Base-by-base conservation (phyloP, 2,329 filamentous ascomycete genomes). In the Sporothrix phasma region DNA sequence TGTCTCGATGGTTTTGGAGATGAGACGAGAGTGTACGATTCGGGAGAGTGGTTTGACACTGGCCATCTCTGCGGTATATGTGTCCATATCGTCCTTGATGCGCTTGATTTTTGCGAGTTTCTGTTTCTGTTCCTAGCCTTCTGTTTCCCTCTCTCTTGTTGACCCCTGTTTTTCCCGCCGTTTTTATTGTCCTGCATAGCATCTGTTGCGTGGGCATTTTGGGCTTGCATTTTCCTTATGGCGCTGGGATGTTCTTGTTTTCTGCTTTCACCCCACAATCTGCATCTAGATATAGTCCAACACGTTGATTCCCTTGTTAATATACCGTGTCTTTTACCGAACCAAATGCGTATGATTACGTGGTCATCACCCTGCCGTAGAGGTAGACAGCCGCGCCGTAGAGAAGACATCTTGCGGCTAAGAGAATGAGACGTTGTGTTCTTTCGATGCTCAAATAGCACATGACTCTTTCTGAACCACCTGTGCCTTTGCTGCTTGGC, bases 201-300 rank as follows among this genome's bases (percentile, higher is more conserved):
- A 56, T 61, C 49, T 22, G 34, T 43, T 53, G 47, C 49, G 39
- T 61, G 19, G 29, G 37, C 29, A 51, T 54, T 39, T 54, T 39
- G 51, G 51, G 19, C 51, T 46, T 47, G 47, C 31, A 13, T 39
- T 39, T 46, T 59, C 51, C 22, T 29, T 22, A 56, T 39, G 37
- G 54, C 54, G 54, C 37, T 29, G 13, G 54, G 54, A 58, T 43
- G 13, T 5, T 43, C 7, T 58, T 37, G 11, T 43, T 19, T 19
- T 41, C 15, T 39, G 2, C 15, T 15, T 11, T 31, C 37, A 19
- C 8, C 8, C 6, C 15, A 61, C 45, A 7, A 41, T 58, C n/a
- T 54, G 29, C 41, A 63, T 59, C 45, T 59, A 37, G 22, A 58
- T 58, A 43, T 47, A 39, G 62, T 59, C 39, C 56, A 34, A 24